Percentiles rank a stretch among this genome's conserved stretches.
Evolutionary conservation across 116 monocot genomes (phyloP).

Genomic region (Papilionanthe hybrid): DNA sequence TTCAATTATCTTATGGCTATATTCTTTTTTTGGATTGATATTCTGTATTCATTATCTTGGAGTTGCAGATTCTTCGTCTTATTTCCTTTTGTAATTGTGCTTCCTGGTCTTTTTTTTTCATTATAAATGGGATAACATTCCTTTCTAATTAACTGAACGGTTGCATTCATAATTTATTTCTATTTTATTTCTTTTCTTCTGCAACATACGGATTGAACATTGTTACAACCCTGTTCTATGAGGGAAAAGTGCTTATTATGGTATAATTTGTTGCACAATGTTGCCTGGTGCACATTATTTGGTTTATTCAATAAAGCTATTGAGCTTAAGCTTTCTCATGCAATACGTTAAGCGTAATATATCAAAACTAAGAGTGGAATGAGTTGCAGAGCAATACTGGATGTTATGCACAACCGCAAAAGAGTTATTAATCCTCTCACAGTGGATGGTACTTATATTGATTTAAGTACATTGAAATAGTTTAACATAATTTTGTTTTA

Average conservation of each 20-base stretch:
- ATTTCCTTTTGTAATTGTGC: no score
- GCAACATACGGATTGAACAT: neutral
- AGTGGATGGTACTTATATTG: neutral
- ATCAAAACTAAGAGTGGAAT: neutral
- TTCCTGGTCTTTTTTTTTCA: no score
- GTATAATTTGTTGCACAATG: neutral
- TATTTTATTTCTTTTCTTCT: no score
- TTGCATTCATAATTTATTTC: no score
- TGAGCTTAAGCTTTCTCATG: neutral
- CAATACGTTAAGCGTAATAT: neutral
- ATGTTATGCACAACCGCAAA: neutral
- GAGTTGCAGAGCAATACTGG: neutral
- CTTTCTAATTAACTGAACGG: no score
- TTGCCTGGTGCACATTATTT: neutral
- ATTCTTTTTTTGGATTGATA: no score
- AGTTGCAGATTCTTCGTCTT: no score
- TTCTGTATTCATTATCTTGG: no score
- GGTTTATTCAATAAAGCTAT: neutral
- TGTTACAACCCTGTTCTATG: neutral
- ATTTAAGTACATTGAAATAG: neutral
- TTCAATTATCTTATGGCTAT: no score
- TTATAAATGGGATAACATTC: no score
- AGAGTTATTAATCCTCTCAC: neutral
- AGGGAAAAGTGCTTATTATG: neutral
- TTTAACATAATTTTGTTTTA: slow-evolving; percentile 4